Evolutionary conservation across 768 basidiomycete genomes (phyloP), one percentile per base, ranked within the genome.

Genomic region (Trametopsis cervina): DNA sequence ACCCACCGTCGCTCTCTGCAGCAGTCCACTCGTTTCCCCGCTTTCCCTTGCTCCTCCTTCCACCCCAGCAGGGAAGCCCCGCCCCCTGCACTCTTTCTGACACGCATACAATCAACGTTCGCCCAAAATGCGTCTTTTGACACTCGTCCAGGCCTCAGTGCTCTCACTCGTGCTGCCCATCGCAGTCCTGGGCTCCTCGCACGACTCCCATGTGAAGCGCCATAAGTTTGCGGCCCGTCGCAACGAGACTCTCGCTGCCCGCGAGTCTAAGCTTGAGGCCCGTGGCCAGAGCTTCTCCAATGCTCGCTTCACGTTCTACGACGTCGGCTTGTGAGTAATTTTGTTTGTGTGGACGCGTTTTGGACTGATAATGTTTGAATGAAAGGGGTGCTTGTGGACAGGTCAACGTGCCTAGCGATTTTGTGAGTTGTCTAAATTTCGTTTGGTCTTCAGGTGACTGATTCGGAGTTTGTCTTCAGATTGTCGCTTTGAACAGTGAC

Each of bases 401-500:
- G 36, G 44, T 27, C 22, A 69, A 67, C 57, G 49, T 51, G 21
- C 47, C 63, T 27, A 56, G 50, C 33, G 66, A 69, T 52, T 68
- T 63, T 42, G 64, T 67, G 46, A 52, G 66, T 61, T 0, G 2
- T 40, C 21, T 36, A 33, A 7, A 15, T 33, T 33, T 33, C 7
- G 29, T 33, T 33, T 33, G 29, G 15, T 33, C 15, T 33, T n/a
- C n/a, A n/a, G n/a, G n/a, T n/a, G n/a, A n/a, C n/a, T n/a, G n/a
- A n/a, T n/a, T n/a, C n/a, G n/a, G n/a, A n/a, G n/a, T n/a, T n/a
- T n/a, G n/a, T n/a, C n/a, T 41, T 9, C 44, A 68, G 66, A 67
- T 68, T 50, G 66, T 68, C 26, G 67, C 67, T 18, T 49, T 69
- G 22, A 66, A 65, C 58, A 60, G 66, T 51, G 50, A 57, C 6